Evolutionary conservation across 192 early-diverging fungal genomes (phyloP).

Genomic region (Coemansia asiatica): DNA sequence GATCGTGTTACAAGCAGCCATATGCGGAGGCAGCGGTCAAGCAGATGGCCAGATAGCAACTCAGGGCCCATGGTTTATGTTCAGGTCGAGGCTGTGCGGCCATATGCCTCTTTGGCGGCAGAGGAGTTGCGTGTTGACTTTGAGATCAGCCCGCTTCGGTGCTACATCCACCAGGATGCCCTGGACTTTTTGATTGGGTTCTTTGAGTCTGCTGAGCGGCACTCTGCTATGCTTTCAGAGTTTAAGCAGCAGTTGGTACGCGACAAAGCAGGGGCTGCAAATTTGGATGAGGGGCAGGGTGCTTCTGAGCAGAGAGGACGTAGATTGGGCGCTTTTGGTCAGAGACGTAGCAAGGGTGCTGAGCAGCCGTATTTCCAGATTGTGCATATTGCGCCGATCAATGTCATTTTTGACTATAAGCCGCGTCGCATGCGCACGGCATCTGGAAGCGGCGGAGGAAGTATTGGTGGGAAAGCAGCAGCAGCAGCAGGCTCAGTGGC

Average conservation of each 20-base stretch:
- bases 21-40: conserved; percentile 42
- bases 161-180: conserved; percentile 94
- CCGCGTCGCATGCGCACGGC: conserved; percentile 84
- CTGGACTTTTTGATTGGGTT: conserved; percentile 79
- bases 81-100: conserved; percentile 51
- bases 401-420: conserved; percentile 93
- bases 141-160: conserved; percentile 73
- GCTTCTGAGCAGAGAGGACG: background rate
- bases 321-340: conserved; percentile 1
- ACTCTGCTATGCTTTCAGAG: conserved; percentile 5
- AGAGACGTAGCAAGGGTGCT: conserved; percentile 11
- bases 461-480: background rate
- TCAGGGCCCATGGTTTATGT: conserved; percentile 45
- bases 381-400: conserved; percentile 72
- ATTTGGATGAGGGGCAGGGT: background rate
- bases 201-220: conserved; percentile 57
- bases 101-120: conserved; percentile 37
- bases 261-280: background rate
- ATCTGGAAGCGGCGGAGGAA: conserved; percentile 10
- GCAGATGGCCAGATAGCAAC: conserved; percentile 41
- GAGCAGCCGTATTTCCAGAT: conserved; percentile 57
- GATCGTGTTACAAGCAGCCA: conserved; percentile 34
- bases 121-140: conserved; percentile 58
- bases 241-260: background rate
- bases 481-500: background rate